These are phyloP conservation scores for Leccinum ochraceum DNA, from an alignment of 768 basidiomycete genomes.

Conservation along the genomic window DNA sequence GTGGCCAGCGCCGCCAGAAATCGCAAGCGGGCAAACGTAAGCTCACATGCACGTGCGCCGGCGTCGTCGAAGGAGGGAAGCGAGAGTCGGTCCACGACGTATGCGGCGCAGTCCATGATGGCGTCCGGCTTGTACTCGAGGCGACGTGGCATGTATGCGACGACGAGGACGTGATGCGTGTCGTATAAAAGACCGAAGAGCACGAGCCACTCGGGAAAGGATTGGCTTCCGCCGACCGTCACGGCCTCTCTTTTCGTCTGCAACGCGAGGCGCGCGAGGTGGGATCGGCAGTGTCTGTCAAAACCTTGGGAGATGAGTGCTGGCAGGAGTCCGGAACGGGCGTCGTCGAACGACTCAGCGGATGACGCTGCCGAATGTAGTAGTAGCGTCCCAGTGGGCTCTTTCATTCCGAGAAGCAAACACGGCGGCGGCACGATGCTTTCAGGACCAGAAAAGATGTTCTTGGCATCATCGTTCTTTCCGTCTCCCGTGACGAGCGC, in stretches of 20 bases:
- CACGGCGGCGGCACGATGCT: not conserved
- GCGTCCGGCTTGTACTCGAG: not conserved
- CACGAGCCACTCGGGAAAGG: conserved; percentile 30
- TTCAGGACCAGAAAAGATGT: conserved; percentile 1
- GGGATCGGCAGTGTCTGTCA: conserved; percentile 2
- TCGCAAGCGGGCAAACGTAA: conserved; percentile 20
- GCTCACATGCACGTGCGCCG: conserved; percentile 9
- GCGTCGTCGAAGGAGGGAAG: not conserved
- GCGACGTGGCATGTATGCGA: conserved; percentile 24
- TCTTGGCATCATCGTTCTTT: not conserved
- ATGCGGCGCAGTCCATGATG: conserved; percentile 10
- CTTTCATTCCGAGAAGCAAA: conserved; percentile 24
- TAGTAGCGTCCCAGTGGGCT: not conserved
- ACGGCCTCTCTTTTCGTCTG: not conserved
- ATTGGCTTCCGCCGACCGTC: not conserved
- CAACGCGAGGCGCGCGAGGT: conserved; percentile 18
- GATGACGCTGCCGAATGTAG: not conserved
- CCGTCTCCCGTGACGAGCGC: conserved; percentile 11
- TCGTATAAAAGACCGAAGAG: conserved; percentile 29
- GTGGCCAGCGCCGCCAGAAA: conserved; percentile 19
- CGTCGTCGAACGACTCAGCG: not conserved
- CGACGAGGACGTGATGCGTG: conserved; percentile 14
- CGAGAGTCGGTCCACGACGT: conserved; percentile 26
- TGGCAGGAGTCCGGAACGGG: not conserved
- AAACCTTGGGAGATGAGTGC: conserved; percentile 18